These are phyloP conservation scores for Leccinum rimulosum DNA, from an alignment of 768 basidiomycete genomes.

Conservation along the genomic window DNA sequence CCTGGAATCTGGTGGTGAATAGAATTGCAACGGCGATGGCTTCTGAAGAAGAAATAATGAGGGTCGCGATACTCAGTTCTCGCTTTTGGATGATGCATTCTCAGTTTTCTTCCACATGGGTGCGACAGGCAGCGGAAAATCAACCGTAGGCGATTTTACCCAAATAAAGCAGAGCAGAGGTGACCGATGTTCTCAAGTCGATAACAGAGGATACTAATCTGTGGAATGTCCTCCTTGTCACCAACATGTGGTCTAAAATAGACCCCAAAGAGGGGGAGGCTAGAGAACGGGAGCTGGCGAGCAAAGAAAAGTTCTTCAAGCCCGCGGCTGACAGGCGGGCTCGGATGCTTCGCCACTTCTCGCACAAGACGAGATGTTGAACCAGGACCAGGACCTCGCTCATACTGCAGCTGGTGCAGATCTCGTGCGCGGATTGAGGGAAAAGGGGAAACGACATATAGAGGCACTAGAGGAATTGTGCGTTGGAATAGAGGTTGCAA, in stretches of 20 bases:
- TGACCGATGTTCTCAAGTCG: conserved; percentile 40
- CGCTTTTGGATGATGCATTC: background rate
- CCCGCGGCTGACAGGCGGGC: conserved; percentile 49
- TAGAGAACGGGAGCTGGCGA: conserved; percentile 45
- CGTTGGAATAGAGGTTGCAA: conserved; percentile 45
- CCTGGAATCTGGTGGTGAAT: background rate
- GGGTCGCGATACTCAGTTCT: conserved; percentile 15
- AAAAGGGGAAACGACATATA: conserved; percentile 42
- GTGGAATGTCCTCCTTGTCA: conserved; percentile 47
- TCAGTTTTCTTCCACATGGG: conserved; percentile 17
- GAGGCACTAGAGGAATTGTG: conserved; percentile 45
- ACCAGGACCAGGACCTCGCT: conserved; percentile 43
- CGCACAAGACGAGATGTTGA: conserved; percentile 57
- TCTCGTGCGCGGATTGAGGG: conserved; percentile 46
- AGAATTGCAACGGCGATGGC: conserved; percentile 8
- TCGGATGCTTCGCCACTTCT: conserved; percentile 35
- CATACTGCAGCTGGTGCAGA: conserved; percentile 53
- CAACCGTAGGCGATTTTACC: conserved; percentile 15
- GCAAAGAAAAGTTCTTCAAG: conserved; percentile 46
- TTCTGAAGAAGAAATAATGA: conserved; percentile 9
- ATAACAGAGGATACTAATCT: conserved; percentile 45
- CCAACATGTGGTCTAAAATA: conserved; percentile 52
- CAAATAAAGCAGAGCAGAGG: background rate
- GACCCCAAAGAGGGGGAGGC: conserved; percentile 33
- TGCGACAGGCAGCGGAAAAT: conserved; percentile 25